phyloP scores from a whole-genome alignment of 169 alveolate genomes.

The Perkinsus marinus region DNA sequence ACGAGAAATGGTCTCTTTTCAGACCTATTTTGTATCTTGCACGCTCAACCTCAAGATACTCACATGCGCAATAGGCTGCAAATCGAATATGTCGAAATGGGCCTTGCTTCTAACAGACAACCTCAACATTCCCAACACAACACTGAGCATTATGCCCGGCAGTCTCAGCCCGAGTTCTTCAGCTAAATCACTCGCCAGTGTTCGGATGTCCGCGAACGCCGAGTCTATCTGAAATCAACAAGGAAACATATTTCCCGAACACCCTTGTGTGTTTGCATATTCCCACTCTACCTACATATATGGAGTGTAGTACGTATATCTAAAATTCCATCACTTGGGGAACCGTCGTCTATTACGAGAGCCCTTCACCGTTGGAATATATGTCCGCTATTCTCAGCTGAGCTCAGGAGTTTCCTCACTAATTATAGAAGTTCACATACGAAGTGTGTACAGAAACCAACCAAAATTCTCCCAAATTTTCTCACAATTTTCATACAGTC shows the following conservation, averaged over 20 bases:
- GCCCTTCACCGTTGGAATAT: too few relatives aligned
- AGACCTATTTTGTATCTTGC: neutral
- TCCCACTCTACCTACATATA: too few relatives aligned
- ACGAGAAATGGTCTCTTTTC: neutral
- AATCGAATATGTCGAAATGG: neutral
- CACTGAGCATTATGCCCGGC: neutral
- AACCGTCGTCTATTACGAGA: too few relatives aligned
- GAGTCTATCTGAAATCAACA: neutral
- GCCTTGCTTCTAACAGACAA: neutral
- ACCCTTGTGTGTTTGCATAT: neutral
- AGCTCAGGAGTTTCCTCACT: too few relatives aligned
- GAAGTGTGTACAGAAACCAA: too few relatives aligned
- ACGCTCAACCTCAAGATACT: too few relatives aligned
- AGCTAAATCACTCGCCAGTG: neutral
- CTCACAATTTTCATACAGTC: too few relatives aligned
- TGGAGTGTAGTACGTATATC: too few relatives aligned
- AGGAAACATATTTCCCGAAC: neutral
- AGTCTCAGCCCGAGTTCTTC: neutral
- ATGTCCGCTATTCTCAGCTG: too few relatives aligned
- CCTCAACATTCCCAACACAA: neutral
- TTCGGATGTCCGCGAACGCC: neutral
- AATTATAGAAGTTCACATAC: too few relatives aligned
- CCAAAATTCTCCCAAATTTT: too few relatives aligned
- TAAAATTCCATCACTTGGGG: too few relatives aligned
- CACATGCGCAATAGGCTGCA: neutral